Conservation (phyloP, 2,329 filamentous ascomycete genomes). For the Cercospora sp. region DNA sequence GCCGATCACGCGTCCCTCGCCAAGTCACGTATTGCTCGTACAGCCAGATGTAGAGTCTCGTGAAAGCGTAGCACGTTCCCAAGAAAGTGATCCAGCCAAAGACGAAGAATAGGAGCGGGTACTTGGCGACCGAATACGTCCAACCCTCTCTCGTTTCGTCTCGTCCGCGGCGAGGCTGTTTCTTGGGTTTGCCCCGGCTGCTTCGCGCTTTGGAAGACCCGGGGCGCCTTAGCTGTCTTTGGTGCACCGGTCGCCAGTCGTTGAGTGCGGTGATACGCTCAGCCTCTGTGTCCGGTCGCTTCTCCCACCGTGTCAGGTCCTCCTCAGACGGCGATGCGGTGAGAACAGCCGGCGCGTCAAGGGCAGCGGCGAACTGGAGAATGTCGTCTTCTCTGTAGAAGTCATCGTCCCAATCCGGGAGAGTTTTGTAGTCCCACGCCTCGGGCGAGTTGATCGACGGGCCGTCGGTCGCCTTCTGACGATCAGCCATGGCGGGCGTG, state of each 20-base stretch:
- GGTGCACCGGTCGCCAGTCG: constrained; percentile 89
- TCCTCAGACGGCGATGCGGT: constrained; percentile 58
- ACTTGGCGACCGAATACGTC: constrained; percentile 85
- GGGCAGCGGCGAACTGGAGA: constrained; percentile 74
- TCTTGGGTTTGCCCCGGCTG: constrained; percentile 35
- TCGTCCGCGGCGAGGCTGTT: constrained; percentile 55
- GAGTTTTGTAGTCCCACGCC: constrained; percentile 66
- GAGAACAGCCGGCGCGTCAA: constrained; percentile 66
- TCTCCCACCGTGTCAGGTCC: constrained; percentile 49
- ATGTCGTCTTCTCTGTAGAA: constrained; percentile 75
- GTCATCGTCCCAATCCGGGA: constrained; percentile 79
- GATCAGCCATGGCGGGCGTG: constrained; percentile 44
- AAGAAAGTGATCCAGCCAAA: constrained; percentile 77
- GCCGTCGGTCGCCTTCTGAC: constrained; percentile 50
- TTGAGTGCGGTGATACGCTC: constrained; percentile 84
- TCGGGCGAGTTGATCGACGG: constrained; percentile 45
- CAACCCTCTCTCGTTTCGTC: constrained; percentile 96
- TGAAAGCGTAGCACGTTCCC: constrained; percentile 72
- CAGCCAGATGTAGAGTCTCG: constrained; percentile 82
- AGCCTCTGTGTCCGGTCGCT: constrained; percentile 43
- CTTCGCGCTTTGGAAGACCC: constrained; percentile 32
- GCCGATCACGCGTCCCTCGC: constrained; percentile 72
- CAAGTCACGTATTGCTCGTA: constrained; percentile 93
- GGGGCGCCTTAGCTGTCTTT: constrained; percentile 54
- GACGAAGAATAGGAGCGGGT: constrained; percentile 81